Conservation (phyloP, 805 yeast genomes). For the Lipomyces sp. region DNA sequence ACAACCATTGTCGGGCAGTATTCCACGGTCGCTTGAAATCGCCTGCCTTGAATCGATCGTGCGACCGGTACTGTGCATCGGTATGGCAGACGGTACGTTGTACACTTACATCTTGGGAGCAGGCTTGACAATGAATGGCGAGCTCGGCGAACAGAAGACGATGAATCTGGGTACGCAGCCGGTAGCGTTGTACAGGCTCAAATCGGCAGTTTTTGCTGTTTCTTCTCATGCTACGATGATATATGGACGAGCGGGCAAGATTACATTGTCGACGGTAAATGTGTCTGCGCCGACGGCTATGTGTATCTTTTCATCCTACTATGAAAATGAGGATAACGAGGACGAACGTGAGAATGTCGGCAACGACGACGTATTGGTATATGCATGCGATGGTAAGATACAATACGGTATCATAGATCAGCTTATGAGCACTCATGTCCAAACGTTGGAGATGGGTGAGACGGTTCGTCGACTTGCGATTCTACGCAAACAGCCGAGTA, state of each 20-base stretch:
- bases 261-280: slow-evolving; percentile 22
- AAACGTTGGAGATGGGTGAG: slow-evolving; percentile 26
- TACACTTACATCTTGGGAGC: slow-evolving; percentile 10
- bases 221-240: slow-evolving; percentile 28
- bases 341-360: slow-evolving; percentile 2
- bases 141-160: slow-evolving; percentile 14
- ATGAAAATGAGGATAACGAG: not conserved
- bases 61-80: slow-evolving; percentile 16
- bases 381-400: slow-evolving; percentile 19
- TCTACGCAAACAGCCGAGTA: slow-evolving; percentile 8
- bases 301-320: not conserved
- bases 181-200: slow-evolving; percentile 12
- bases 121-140: slow-evolving; percentile 9
- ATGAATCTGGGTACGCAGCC: slow-evolving; percentile 25
- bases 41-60: slow-evolving; percentile 12
- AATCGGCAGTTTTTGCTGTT: slow-evolving; percentile 19
- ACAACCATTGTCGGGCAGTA: slow-evolving; percentile 10
- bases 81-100: slow-evolving; percentile 28
- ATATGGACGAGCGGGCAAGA: slow-evolving; percentile 15
- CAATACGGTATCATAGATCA: slow-evolving; percentile 23
- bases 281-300: slow-evolving; percentile 19
- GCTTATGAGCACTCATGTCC: slow-evolving; percentile 28
- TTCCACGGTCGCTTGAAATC: slow-evolving; percentile 20
- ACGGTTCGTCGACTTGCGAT: slow-evolving; percentile 25
- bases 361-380: slow-evolving; percentile 9